Evolutionary conservation across 805 yeast species (phyloP), one percentile per base, ranked within the genome.

Genomic region (Scheffersomyces ergatensis): DNA sequence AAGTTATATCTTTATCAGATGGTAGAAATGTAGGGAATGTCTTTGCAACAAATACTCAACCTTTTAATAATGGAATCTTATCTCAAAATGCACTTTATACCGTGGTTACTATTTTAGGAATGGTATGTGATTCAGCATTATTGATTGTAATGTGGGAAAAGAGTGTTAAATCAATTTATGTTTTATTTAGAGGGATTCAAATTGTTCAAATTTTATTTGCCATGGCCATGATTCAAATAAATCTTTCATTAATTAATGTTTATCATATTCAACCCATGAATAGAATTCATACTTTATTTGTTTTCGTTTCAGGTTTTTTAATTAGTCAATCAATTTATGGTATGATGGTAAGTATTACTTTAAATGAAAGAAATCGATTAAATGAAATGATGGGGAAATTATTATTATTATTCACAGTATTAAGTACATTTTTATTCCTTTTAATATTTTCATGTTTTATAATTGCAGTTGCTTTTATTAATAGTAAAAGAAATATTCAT

Each of bases 361-460:
- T 48, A 11, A 44, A 40, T 25, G 45, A 44, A 23, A 37, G 35
- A 18, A 48, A 48, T 34, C 15, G 53, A 20, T 33, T 48, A 15
- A 34, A 19, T 31, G 49, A 46, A 19, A 11, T 46, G n/a, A 40
- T 46, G 23, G 53, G 53, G 3, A 36, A 34, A 21, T 24, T 48
- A 32, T 33, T 42, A 13, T 24, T 37, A 17, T 35, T 34, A 14
- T 45, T 31, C 32, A 43, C 37, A 12, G 17, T 33, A 1, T 32
- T 43, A 18, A n/a, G 35, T 6, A 6, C 26, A 16, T 17, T 35
- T 8, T 17, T 43, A 14, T 24, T 37, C 4, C 18, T 43, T 7
- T 17, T 43, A 12, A 11, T 35, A 7, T 32, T 41, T n/a, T 33
- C 36, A 23, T 43, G 49, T 24, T 43, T 43, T 12, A 32, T 43